These are phyloP conservation scores for Pythium volutum DNA, from an alignment of 352 stramenopile genomes.

Conservation along the genomic window DNA sequence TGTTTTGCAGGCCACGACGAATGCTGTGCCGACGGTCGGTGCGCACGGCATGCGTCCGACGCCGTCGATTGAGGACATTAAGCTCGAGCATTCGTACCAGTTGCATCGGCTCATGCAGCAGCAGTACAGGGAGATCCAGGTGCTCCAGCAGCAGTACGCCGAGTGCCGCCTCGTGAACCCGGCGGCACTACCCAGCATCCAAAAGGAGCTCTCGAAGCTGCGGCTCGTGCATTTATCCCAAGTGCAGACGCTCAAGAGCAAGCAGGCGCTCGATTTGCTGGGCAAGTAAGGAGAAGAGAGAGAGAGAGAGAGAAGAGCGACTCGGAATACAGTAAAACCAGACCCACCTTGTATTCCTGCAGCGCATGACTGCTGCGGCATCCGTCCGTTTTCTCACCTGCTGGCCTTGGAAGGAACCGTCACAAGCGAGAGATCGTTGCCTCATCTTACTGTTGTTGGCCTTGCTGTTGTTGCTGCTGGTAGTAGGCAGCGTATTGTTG, in stretches of 20 bases:
- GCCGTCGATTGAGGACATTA: slow-evolving; percentile 56
- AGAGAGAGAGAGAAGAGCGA: neutral
- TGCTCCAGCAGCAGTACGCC: slow-evolving; percentile 81
- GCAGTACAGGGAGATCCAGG: slow-evolving; percentile 85
- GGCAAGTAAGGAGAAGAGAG: slow-evolving; percentile 42
- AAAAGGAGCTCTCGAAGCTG: slow-evolving; percentile 82
- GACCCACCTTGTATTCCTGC: slow-evolving; percentile 4
- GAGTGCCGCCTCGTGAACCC: slow-evolving; percentile 73
- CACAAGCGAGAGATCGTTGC: no score
- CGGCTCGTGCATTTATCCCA: slow-evolving; percentile 82
- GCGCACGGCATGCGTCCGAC: slow-evolving; percentile 9
- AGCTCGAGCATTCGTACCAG: slow-evolving; percentile 86
- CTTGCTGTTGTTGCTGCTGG: slow-evolving; percentile 37
- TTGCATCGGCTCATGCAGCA: slow-evolving; percentile 86
- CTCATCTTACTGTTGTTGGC: slow-evolving; percentile 2
- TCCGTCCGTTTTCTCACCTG: neutral
- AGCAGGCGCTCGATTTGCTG: slow-evolving; percentile 73
- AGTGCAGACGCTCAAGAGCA: slow-evolving; percentile 84
- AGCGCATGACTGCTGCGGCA: neutral
- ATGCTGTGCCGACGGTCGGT: slow-evolving; percentile 2
- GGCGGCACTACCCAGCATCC: slow-evolving; percentile 68
- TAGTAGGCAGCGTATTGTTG: slow-evolving; percentile 63
- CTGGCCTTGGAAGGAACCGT: neutral
- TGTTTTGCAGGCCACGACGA: slow-evolving; percentile 1
- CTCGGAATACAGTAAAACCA: neutral